A percentile compares a stretch with the other conserved stretches of the same genome.
These are phyloP conservation scores for Mycosphaerella sp. DNA, from an alignment of 2,329 filamentous ascomycete genomes.

Conservation along the genomic window DNA sequence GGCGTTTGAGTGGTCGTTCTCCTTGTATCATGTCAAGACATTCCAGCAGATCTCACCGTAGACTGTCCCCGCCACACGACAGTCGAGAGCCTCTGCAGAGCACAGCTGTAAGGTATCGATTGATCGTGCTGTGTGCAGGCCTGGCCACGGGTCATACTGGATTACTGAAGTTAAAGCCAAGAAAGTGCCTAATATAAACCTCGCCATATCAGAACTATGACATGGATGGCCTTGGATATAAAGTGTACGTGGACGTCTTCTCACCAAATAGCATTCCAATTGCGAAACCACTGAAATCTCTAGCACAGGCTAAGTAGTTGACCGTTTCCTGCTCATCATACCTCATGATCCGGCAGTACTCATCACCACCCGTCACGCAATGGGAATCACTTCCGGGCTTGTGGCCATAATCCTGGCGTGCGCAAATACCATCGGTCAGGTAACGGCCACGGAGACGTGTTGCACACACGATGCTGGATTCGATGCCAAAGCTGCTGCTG, in stretches of 20 bases:
- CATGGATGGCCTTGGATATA: conserved; percentile 3
- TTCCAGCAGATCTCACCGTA: too few relatives aligned
- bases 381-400: neutral
- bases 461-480: conserved; percentile 14
- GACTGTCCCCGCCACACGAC: too few relatives aligned
- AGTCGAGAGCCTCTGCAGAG: too few relatives aligned
- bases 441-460: conserved; percentile 7
- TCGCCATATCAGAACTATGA: neutral
- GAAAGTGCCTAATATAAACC: conserved; percentile 3
- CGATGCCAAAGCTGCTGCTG: conserved; percentile 10
- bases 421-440: neutral
- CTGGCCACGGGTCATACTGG: neutral
- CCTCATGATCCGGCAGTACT: neutral
- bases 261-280: conserved; percentile 5
- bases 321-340: neutral
- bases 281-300: neutral
- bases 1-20: too few relatives aligned
- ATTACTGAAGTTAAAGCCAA: neutral
- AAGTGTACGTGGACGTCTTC: neutral
- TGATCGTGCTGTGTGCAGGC: too few relatives aligned
- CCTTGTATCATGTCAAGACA: too few relatives aligned
- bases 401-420: neutral
- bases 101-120: too few relatives aligned
- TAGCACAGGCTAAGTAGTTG: neutral
- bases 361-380: neutral